Base-by-base conservation (phyloP, 164 flowering plant species). In the Warburgia ugandensis region DNA sequence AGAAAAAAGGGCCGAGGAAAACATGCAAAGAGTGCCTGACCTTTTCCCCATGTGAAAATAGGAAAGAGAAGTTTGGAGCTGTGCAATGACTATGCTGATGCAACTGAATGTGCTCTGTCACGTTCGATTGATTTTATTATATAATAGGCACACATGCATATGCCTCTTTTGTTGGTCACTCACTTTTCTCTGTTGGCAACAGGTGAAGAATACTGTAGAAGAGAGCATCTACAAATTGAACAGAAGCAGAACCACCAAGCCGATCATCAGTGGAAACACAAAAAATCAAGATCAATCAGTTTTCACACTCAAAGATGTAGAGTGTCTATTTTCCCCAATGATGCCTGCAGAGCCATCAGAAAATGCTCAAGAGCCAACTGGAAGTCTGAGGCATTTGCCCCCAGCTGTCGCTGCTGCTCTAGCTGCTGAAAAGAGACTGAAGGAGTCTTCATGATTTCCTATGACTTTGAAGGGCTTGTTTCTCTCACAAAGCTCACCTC, bases 181-280 rank as follows among this genome's bases (percentile, higher is more conserved):
- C 10, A 17, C 35, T 43, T 30, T 60, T 16, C 6, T 48, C 7
- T 42, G 32, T 7, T 65, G 42, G 36, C 44, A 10, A 14, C 55
- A 91, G 98, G 87, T 91, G 44, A 87, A 83, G 56, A 62, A 70
- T 65, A 83, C 94, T 2, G 98, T 91, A 11, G 98, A 91, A 66
- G 98, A 91, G 69, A 78, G 96, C 70, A 80, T 87, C 48, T 76
- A 75, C 50, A 83, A 80, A 47, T 52, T 87, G 62, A 87, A 81
- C 56, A 78, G 72, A 71, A 79, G 82, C 75, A 69, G 75, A 68
- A 66, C 66, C 32, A 45, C 64, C 48, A 69, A 59, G 37, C 66
- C 79, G 6, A 67, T 77, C 55, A 71, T 87, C 31, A 84, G 74
- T 26, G 82, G 88, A 30, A 87, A 78, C 68, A 77, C 75, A 21